Evolutionary conservation across 208 protist species (phyloP).

Genomic region (Acanthamoeba healyi): DNA sequence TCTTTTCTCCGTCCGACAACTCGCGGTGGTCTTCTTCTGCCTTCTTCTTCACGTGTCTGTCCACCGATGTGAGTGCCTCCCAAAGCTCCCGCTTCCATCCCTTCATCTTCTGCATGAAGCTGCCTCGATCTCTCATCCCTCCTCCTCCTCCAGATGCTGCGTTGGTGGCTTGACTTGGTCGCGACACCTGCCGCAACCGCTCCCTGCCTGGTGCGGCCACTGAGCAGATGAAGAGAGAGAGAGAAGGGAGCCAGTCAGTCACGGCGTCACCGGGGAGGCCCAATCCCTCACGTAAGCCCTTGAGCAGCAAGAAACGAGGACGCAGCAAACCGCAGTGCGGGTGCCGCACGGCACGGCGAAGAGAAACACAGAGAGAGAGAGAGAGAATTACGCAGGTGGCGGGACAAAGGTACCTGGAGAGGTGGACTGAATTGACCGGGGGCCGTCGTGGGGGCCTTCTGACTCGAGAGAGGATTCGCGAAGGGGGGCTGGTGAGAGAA

Average conservation of each 20-base stretch:
- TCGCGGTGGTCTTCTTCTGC: constrained; percentile 25
- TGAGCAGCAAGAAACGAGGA: too few species aligned
- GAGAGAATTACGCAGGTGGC: too few species aligned
- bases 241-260: too few species aligned
- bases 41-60: constrained; percentile 35
- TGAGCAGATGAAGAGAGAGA: too few species aligned
- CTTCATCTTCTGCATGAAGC: constrained; percentile 31
- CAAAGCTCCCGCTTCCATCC: constrained; percentile 12
- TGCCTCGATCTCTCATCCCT: background rate
- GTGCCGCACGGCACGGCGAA: too few species aligned
- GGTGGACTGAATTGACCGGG: too few species aligned
- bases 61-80: constrained; percentile 33
- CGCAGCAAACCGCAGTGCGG: too few species aligned
- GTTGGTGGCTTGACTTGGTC: background rate
- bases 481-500: background rate
- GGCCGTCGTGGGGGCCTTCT: background rate
- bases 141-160: background rate
- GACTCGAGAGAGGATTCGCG: background rate
- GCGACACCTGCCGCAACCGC: background rate
- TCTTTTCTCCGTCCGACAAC: constrained; percentile 30
- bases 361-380: too few species aligned
- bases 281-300: too few species aligned
- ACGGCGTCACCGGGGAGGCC: too few species aligned
- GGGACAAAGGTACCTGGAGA: too few species aligned
- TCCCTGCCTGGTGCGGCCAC: background rate